phyloP scores from a whole-genome alignment of 2,329 filamentous ascomycete genomes.

The Ceratocystis cacaofunesta region DNA sequence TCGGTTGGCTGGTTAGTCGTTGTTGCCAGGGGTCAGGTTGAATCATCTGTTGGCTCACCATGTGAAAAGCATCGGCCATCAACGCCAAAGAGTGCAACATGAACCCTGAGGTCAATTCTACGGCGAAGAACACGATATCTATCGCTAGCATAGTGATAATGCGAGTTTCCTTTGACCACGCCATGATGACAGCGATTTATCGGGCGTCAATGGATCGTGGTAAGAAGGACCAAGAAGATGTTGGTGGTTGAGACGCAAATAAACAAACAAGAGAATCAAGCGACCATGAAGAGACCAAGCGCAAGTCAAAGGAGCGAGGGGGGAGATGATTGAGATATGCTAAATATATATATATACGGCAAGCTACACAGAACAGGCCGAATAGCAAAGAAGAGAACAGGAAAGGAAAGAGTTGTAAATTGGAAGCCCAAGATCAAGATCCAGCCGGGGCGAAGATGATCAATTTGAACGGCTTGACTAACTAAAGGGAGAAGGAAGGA shows the following conservation, averaged over 20 bases:
- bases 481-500: no score
- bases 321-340: not conserved
- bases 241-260: not conserved
- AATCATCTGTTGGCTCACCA: slow-evolving; percentile 42
- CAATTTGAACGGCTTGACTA: no score
- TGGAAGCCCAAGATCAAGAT: no score
- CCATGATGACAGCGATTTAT: slow-evolving; percentile 38
- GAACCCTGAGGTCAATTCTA: slow-evolving; percentile 78
- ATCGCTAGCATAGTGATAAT: slow-evolving; percentile 89
- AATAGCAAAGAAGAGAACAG: not conserved
- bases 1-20: not conserved
- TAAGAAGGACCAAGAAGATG: not conserved
- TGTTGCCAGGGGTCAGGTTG: not conserved
- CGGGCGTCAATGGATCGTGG: not conserved
- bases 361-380: no score
- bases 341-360: no score
- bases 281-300: not conserved
- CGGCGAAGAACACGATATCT: slow-evolving; percentile 74
- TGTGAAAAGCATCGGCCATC: slow-evolving; percentile 95
- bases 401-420: not conserved
- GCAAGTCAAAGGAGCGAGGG: not conserved
- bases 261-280: not conserved
- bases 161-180: slow-evolving; percentile 78
- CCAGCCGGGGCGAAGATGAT: no score
- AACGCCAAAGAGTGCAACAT: slow-evolving; percentile 80